A percentile compares a stretch with the other conserved stretches of the same genome.
phyloP scores from a whole-genome alignment of 371 early-diverging fungal genomes.

The Chytridiales sp. region DNA sequence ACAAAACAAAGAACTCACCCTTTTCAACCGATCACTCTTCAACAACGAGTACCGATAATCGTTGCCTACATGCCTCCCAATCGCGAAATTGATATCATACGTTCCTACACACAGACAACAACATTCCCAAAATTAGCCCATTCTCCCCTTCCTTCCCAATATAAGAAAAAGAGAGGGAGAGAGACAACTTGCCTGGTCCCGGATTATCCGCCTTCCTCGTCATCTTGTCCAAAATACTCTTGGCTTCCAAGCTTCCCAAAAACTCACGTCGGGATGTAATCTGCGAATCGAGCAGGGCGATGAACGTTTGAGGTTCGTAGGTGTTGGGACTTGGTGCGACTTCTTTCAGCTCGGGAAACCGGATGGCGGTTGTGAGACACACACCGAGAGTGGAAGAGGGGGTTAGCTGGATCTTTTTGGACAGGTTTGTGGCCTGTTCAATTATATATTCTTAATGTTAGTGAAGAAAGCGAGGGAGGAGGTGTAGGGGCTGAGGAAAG shows the following conservation, averaged over 20 bases:
- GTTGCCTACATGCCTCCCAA: constrained; percentile 47
- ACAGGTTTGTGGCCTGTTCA: constrained; percentile 24
- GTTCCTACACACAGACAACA: constrained; percentile 20
- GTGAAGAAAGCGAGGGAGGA: background rate
- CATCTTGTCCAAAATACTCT: constrained; percentile 18
- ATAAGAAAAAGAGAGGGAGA: background rate
- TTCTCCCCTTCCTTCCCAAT: background rate
- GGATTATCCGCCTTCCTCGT: constrained; percentile 14
- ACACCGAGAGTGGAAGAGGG: constrained; percentile 39
- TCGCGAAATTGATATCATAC: constrained; percentile 45
- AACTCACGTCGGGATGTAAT: constrained; percentile 15
- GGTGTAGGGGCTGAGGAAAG: background rate
- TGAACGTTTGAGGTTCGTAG: constrained; percentile 37
- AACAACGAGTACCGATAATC: constrained; percentile 37
- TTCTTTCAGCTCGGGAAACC: constrained; percentile 36
- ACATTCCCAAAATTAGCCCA: background rate
- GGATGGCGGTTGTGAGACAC: constrained; percentile 21
- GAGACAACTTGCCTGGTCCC: background rate
- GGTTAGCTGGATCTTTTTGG: constrained; percentile 16
- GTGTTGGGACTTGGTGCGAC: constrained; percentile 33
- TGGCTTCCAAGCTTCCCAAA: constrained; percentile 19
- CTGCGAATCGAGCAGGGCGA: constrained; percentile 25
- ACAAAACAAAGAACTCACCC: constrained; percentile 21
- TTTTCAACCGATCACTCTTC: constrained; percentile 35
- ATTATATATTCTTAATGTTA: background rate